Base-by-base conservation (phyloP, 768 basidiomycete genomes). In the Boletus subparvulus region DNA sequence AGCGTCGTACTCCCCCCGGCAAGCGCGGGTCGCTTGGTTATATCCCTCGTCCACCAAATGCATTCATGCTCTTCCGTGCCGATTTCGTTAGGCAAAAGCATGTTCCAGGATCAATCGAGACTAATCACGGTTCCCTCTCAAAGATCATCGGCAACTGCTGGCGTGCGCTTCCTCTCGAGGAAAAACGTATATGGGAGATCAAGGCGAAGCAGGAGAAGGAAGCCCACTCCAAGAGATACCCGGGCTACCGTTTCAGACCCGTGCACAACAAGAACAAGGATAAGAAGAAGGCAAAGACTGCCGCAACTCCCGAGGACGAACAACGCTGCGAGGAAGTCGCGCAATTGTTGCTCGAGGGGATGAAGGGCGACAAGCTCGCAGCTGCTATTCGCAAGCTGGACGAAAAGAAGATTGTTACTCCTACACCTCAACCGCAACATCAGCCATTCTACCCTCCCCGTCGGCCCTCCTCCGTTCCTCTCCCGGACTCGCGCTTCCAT, bases 201-300 rank as follows among this genome's bases (percentile, higher is more conserved):
- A 81, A 81, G 52, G 90, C 90, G 0, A 87, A 87, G 66, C 79
- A 83, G 43, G 88, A 84, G 24, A 90, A 89, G 72, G 86, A 84
- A 0, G 85, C 83, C 32, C 89, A 92, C 73, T 83, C 87, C 52
- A 75, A 75, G 40, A 77, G 73, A 56, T 88, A 88, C 67, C 88
- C 90, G 1, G 80, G 88, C 60, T 92, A 80, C 47, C 74, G 77
- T 35, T 81, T 79, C 70, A 66, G 69, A 48, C 75, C 75, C 8
- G 77, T 77, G 1, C 74, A 75, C 65, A 78, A 78, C 67, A 78
- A 78, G 73, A 73, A 72, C 61, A 79, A 78, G 70, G 68, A 64
- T 12, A 79, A 78, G 72, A 74, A 74, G 54, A 76, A 75, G 66
- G 65, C 64, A 5, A 71, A 65, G 39, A 19, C 62, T 0, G 11